Evolutionary conservation across 1,284 basidiomycete species (phyloP), one percentile per base, ranked within the genome.

Genomic region (Papiliotrema nemorosa): DNA sequence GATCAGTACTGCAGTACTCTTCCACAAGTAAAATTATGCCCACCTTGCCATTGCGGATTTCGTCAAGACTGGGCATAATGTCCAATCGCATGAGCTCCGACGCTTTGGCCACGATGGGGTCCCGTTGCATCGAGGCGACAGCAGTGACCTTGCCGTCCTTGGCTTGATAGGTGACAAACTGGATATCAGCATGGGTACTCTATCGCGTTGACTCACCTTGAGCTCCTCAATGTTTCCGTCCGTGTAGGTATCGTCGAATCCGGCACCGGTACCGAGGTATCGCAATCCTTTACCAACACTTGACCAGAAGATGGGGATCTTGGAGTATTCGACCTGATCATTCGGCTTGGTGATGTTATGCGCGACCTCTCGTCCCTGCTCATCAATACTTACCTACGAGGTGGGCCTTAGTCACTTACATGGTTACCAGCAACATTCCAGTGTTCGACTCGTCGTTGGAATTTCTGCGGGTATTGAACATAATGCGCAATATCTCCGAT

Each of bases 401-500:
- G 24, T 39, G 64, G 33, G 69, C 63, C 7, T 26, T 7, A 10
- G 20, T 12, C 10, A 60, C 66, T 49, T 25, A 60, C 63, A 27
- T 57, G 54, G 44, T 66, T 61, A 57, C 62, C 60, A 58, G 82
- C 60, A 50, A 88, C 87, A 73, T 89, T 92, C 90, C 90, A 94
- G 74, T 94, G 91, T 74, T 94, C 91, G 55, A 93, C 86, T 38
- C 90, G 55, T 35, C 66, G 47, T 37, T 58, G 58, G 50, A 67
- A 62, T 45, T 69, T 66, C 35, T 64, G 62, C 7, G 77, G 77
- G 26, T 75, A 74, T 62, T 87, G 84, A 3, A 87, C 86, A 69
- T 88, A 90, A 48, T 83, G 79, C 1, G 90, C 90, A 63, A 96
- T 92, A 74, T 96, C 91, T 44, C 90, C 92, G 52, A 94, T 83